These are phyloP conservation scores for Pisolithus thermaeus DNA, from an alignment of 1,284 basidiomycete species.

Conservation along the genomic window DNA sequence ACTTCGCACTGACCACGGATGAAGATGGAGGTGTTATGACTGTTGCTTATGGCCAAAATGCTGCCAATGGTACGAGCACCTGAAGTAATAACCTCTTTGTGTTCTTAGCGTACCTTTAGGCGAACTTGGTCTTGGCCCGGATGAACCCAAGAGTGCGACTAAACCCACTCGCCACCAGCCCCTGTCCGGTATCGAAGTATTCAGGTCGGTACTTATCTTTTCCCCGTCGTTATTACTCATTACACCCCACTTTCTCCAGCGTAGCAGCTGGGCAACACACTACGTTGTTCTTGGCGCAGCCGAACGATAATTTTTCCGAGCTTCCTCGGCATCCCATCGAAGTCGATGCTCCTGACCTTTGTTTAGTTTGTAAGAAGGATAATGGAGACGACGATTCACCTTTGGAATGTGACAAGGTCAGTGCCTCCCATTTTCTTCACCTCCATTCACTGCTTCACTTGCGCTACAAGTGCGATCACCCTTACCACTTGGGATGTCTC, in stretches of 20 bases:
- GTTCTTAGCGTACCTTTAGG: slow-evolving; percentile 29
- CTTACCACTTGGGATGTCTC: slow-evolving; percentile 83
- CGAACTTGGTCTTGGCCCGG: slow-evolving; percentile 78
- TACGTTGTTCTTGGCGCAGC: slow-evolving; percentile 72
- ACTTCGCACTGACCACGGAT: slow-evolving; percentile 73
- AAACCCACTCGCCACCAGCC: slow-evolving; percentile 75
- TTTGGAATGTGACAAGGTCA: slow-evolving; percentile 83
- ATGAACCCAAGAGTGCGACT: slow-evolving; percentile 81
- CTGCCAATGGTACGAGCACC: slow-evolving; percentile 54
- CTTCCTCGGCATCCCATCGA: slow-evolving; percentile 71
- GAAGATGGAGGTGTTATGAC: slow-evolving; percentile 73
- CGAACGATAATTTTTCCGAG: slow-evolving; percentile 64
- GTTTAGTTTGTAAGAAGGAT: slow-evolving; percentile 68
- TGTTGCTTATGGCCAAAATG: slow-evolving; percentile 82
- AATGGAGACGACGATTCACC: slow-evolving; percentile 61
- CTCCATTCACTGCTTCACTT: background rate
- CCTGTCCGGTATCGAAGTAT: slow-evolving; percentile 68
- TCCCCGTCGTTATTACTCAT: background rate
- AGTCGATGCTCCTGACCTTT: slow-evolving; percentile 63
- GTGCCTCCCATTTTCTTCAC: slow-evolving; percentile 13
- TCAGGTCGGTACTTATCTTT: slow-evolving; percentile 50
- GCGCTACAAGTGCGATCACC: slow-evolving; percentile 72
- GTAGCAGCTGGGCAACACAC: slow-evolving; percentile 84
- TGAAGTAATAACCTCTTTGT: background rate
- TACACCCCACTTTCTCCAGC: slow-evolving; percentile 33